Evolutionary conservation across 2,329 filamentous ascomycete genomes (phyloP).

Genomic region (Penicillium freii): DNA sequence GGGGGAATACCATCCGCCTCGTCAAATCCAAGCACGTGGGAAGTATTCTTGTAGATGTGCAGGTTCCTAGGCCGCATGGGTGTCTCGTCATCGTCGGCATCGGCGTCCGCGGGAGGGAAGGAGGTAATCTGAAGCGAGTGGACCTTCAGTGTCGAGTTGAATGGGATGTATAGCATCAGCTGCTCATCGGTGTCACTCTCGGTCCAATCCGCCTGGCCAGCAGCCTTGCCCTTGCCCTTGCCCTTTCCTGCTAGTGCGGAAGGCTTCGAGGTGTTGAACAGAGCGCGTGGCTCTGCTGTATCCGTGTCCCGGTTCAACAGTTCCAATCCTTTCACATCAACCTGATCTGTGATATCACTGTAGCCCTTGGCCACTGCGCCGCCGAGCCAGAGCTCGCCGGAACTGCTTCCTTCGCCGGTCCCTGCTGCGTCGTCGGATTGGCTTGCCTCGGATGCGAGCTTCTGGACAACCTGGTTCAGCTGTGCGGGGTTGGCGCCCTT

Average conservation of each 20-base stretch:
- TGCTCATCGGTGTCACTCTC: constrained; percentile 98
- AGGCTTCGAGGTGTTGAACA: constrained; percentile 72
- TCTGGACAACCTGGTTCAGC: constrained; percentile 69
- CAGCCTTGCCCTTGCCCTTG: constrained; percentile 49
- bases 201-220: constrained; percentile 75
- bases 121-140: constrained; percentile 88
- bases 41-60: constrained; percentile 81
- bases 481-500: constrained; percentile 70
- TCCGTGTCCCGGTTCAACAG: constrained; percentile 82
- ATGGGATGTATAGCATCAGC: constrained; percentile 87
- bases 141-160: constrained; percentile 82
- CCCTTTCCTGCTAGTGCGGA: constrained; percentile 52
- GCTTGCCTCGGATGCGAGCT: constrained; percentile 64
- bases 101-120: constrained; percentile 55
- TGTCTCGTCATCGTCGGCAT: constrained; percentile 64
- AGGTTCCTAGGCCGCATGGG: constrained; percentile 80
- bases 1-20: constrained; percentile 84
- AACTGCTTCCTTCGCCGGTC: constrained; percentile 42
- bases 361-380: constrained; percentile 76
- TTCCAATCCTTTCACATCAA: constrained; percentile 78
- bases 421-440: constrained; percentile 43
- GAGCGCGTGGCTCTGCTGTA: constrained; percentile 66
- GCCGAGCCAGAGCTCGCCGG: constrained; percentile 65
- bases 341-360: constrained; percentile 74
- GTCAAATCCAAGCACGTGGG: constrained; percentile 89